Conservation (phyloP, 2,329 filamentous ascomycete species). For the Exophiala sideris region DNA sequence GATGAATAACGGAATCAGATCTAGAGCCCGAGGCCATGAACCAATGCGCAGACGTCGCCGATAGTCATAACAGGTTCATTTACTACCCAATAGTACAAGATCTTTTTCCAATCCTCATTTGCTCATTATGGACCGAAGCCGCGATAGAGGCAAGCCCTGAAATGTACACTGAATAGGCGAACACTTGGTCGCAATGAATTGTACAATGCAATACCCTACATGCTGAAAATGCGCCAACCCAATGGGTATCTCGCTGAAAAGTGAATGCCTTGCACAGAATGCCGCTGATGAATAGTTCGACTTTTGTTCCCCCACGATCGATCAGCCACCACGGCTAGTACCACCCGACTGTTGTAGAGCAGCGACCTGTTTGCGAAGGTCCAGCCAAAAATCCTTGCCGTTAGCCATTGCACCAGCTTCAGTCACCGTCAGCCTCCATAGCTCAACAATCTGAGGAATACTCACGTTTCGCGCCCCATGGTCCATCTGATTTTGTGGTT, state of each 20-base stretch:
- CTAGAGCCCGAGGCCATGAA: too few species aligned
- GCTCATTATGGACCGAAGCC: not conserved
- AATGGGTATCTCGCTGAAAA: conserved; percentile 18
- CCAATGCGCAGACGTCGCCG: too few species aligned
- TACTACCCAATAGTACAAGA: conserved; percentile 3
- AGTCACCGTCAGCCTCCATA: conserved; percentile 12
- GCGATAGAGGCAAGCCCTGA: not conserved
- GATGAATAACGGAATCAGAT: too few species aligned
- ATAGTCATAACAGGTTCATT: too few species aligned
- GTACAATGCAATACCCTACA: conserved; percentile 9
- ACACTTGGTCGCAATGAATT: not conserved
- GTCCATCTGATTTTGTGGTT: conserved; percentile 30
- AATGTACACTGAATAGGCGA: not conserved
- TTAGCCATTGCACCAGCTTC: conserved; percentile 48
- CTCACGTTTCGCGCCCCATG: conserved; percentile 47
- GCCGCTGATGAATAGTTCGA: conserved; percentile 18
- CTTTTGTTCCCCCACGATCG: not conserved
- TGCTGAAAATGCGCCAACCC: conserved; percentile 18
- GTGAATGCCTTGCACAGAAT: conserved; percentile 14
- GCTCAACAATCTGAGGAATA: conserved; percentile 3
- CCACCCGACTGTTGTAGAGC: conserved; percentile 35
- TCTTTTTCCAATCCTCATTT: conserved; percentile 4
- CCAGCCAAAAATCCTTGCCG: conserved; percentile 49
- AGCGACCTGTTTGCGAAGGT: conserved; percentile 47
- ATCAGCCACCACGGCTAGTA: conserved; percentile 26